Base-by-base conservation (phyloP, 768 basidiomycete genomes). In the Gymnopilus dilepis region DNA sequence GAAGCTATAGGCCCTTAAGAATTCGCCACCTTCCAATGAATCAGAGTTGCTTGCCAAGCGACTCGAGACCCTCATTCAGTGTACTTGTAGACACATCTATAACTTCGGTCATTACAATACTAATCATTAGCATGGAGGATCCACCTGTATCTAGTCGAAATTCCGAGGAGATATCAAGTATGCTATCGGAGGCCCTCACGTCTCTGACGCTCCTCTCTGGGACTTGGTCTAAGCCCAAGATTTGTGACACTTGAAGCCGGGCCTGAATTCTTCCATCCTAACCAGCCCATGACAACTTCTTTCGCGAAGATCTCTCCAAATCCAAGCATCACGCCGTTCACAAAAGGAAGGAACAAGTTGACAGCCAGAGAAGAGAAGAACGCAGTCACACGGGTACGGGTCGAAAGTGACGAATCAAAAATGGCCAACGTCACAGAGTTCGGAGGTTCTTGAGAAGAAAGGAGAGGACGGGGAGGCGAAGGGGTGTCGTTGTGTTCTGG, bases 321-420 rank as follows among this genome's bases (percentile, higher is more conserved):
- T n/a, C 94, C 94, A 53, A 95, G 86, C 94, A 97, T 97, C 60
- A 97, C 91, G 19, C 94, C 95, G 65, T 96, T 97, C 8, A 97
- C 84, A 73, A 97, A 97, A 0, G 94, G 94, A 38, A 97, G 81
- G 0, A 91, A 71, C 63, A 97, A 72, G 72, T 97, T 96, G 72
- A 97, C 91, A 26, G 90, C 90, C 64, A 95, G 72, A 22, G 90
- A 86, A 15, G 91, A 88, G 56, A 89, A 74, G 54, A 92, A 72
- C 8, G 93, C 91, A 40, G 83, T 85, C 47, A 85, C 69, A 54
- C 92, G 87, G 31, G 91, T 89, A 63, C 84, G 84, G 52, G 80
- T 79, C 37, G 90, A 85, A 50, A 94, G 79, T 30, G 85, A 78
- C 22, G 80, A 71, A 74, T 93, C 88, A 74, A 92, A 91, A 48